Percentiles rank a stretch among this genome's conserved stretches.
These are phyloP conservation scores for Dalbergia cochinchinensis DNA, from an alignment of 306 rosid species.

Conservation along the genomic window DNA sequence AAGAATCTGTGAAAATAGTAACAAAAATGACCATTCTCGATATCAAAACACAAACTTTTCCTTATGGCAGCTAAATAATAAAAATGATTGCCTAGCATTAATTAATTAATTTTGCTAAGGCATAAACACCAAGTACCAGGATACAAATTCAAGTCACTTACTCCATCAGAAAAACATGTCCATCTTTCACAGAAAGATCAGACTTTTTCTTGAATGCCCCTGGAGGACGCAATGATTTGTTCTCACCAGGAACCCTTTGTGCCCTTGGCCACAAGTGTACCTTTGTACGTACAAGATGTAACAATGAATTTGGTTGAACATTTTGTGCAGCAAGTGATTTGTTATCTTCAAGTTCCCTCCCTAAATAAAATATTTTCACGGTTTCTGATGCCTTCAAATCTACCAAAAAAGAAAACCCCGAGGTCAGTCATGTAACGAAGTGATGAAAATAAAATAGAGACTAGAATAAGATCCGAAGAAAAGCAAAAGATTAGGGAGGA, in stretches of 20 bases:
- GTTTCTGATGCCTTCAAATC: constrained; percentile 85
- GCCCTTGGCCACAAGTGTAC: constrained; percentile 81
- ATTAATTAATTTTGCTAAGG: background rate
- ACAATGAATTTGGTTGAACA: constrained; percentile 88
- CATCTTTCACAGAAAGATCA: constrained; percentile 94
- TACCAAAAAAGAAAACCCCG: constrained; percentile 41
- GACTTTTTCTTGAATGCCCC: constrained; percentile 99
- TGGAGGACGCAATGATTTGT: constrained; percentile 90
- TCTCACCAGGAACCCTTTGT: constrained; percentile 89
- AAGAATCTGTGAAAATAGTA: constrained; percentile 8
- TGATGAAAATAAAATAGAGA: constrained; percentile 26
- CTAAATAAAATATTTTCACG: constrained; percentile 76
- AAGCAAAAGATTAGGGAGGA: background rate
- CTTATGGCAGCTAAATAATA: background rate
- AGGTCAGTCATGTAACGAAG: constrained; percentile 30
- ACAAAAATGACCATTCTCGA: background rate
- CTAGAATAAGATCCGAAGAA: constrained; percentile 9
- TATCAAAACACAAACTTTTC: background rate
- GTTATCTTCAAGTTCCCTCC: constrained; percentile 84
- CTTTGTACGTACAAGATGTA: constrained; percentile 95
- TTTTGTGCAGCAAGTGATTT: constrained; percentile 81
- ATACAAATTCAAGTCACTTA: constrained; percentile 58
- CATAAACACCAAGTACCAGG: background rate
- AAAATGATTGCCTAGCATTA: background rate
- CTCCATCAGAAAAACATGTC: constrained; percentile 95